Evolutionary conservation across 75 land plant genomes (phyloP), one percentile per base, ranked within the genome.

Genomic region (Azolla pinnata): DNA sequence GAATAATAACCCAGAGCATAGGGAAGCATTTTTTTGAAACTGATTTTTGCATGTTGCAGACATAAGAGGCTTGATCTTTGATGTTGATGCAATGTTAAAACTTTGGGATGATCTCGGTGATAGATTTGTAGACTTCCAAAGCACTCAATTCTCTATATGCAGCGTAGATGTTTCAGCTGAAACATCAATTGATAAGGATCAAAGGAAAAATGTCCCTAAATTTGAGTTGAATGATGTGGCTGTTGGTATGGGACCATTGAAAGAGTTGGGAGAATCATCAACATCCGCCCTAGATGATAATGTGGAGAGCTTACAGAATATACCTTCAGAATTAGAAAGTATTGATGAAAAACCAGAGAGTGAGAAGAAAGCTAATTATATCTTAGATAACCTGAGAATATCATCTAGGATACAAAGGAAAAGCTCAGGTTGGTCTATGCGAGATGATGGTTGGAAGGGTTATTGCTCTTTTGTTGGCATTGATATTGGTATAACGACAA

Each of bases 401-500:
- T 52, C 54, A 52, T 23, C 12, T 1, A 52, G 12, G 1, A 26
- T 52, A 3, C 29, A 52, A 25, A 52, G 27, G 2, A 4, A 24
- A n/a, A n/a, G n/a, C 14, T 1, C 14, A 26, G 29, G 25, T 1
- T 27, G 12, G 1, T 26, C 24, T 21, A 3, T 4, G 5, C 26
- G 12, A 25, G 24, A 26, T 38, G 62, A 65, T 31, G 56, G 59
- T 23, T 91, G 97, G 92, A 46, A 58, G 50, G 97, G 97, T 18
- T 67, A 48, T 42, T 75, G 79, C 62, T 69, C 79, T 62, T 34
- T 87, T 40, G 62, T 72, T 38, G 93, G 93, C 30, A 49, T 78
- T 44, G 75, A 86, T 64, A 29, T 90, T 42, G 76, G 67, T 42
- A 60, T 90, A 19, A 81, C 96, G 9, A 70, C 82, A 17, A 64